These are phyloP conservation scores for Ganoderma multipileum DNA, from an alignment of 1,284 basidiomycete species.

Conservation along the genomic window DNA sequence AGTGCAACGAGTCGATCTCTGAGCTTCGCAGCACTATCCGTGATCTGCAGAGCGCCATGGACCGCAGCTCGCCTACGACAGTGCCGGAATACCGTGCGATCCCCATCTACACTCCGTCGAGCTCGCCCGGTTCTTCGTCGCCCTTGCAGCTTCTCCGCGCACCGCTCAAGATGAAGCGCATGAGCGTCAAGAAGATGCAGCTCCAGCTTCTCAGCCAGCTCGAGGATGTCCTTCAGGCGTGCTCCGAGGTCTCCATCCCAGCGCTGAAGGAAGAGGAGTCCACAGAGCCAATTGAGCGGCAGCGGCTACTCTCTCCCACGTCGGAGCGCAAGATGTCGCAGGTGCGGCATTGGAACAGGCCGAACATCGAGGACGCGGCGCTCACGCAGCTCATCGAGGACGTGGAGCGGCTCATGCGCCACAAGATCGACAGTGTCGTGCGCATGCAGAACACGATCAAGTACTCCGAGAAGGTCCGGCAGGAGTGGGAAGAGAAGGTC, in stretches of 20 bases:
- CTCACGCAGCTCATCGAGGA: slow-evolving; percentile 85
- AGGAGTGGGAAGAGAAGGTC: slow-evolving; percentile 96
- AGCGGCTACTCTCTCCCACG: slow-evolving; percentile 85
- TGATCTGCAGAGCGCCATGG: slow-evolving; percentile 72
- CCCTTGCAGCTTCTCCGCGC: slow-evolving; percentile 75
- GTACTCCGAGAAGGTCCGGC: slow-evolving; percentile 96
- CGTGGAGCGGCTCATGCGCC: slow-evolving; percentile 86
- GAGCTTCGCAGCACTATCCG: slow-evolving; percentile 88
- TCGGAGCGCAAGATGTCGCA: slow-evolving; percentile 86
- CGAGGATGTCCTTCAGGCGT: slow-evolving; percentile 83
- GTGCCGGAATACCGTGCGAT: slow-evolving; percentile 89
- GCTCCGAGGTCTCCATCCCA: slow-evolving; percentile 87
- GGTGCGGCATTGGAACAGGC: slow-evolving; percentile 86
- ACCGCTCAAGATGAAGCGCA: slow-evolving; percentile 72
- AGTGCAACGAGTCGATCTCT: slow-evolving; percentile 91
- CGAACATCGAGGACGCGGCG: slow-evolving; percentile 85
- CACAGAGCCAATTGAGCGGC: slow-evolving; percentile 91
- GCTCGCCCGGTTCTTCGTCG: slow-evolving; percentile 70
- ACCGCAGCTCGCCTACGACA: slow-evolving; percentile 64
- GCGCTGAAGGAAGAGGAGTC: slow-evolving; percentile 90
- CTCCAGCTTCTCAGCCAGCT: slow-evolving; percentile 84
- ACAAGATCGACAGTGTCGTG: slow-evolving; percentile 95
- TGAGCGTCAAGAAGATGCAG: slow-evolving; percentile 84
- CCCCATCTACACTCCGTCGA: slow-evolving; percentile 76
- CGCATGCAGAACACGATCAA: slow-evolving; percentile 98